A percentile compares a stretch with the other conserved stretches of the same genome.
These are phyloP conservation scores for Peronospora belbahrii DNA, from an alignment of 352 stramenopile species.

Conservation along the genomic window DNA sequence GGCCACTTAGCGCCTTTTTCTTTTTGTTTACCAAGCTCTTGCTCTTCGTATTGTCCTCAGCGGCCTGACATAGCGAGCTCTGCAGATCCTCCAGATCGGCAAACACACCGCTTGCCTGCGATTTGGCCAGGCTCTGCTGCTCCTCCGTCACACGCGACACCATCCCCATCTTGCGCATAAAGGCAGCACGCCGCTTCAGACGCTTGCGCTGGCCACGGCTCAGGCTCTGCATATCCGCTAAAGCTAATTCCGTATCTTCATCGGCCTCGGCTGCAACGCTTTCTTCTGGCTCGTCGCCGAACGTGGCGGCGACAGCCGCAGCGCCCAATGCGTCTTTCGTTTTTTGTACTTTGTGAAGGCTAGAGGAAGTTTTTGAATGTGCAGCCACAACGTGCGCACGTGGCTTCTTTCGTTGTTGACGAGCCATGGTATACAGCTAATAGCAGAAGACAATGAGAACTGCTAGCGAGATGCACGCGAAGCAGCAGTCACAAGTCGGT, in stretches of 20 bases:
- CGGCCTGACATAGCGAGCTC: conserved; percentile 56
- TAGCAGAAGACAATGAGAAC: not conserved
- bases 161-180: conserved; percentile 84
- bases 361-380: conserved; percentile 30
- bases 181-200: conserved; percentile 68
- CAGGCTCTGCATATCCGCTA: conserved; percentile 30
- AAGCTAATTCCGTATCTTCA: conserved; percentile 22
- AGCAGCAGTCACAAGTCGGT: not conserved
- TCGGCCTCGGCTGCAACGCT: conserved; percentile 28
- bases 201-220: conserved; percentile 82
- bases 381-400: conserved; percentile 46
- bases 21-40: conserved; percentile 7
- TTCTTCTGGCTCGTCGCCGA: conserved; percentile 26
- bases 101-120: conserved; percentile 51
- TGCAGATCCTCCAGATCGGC: conserved; percentile 63
- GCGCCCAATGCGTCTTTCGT: conserved; percentile 29
- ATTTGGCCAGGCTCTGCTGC: conserved; percentile 41
- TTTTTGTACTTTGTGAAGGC: conserved; percentile 11
- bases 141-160: conserved; percentile 58
- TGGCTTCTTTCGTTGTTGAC: conserved; percentile 49
- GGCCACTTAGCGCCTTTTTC: conserved; percentile 63
- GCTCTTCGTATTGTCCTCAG: conserved; percentile 31
- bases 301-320: conserved; percentile 56
- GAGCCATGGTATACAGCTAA: conserved; percentile 28
- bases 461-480: not conserved